Evolutionary conservation across 164 flowering plant genomes (phyloP), one percentile per base, ranked within the genome.

Genomic region (Malania oleifera): DNA sequence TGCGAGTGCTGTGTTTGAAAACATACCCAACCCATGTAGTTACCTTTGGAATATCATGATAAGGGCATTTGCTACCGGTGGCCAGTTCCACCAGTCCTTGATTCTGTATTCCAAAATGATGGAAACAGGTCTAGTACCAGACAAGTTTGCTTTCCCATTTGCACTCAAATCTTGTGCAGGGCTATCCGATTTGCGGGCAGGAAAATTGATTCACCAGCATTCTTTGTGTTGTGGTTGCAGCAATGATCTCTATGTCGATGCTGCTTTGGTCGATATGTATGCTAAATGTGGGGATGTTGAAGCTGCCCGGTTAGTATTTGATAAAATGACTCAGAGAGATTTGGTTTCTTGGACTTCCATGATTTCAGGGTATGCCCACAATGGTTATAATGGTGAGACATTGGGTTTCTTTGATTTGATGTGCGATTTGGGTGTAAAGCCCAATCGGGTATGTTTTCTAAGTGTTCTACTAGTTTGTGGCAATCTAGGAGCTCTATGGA

Each of bases 131-230:
- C n/a, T 56, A 14, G 31, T 7, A 40, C 75, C 78, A 28, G 73
- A 68, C 40, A 71, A 75, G 27, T 75, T 52, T 31, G 57, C 78
- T 19, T 74, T 75, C 53, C 78, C 78, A 23, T 71, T 70, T 20
- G 78, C 63, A 5, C 63, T 75, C 9, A 75, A 75, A 40, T 70
- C 75, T 20, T 75, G 78, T 47, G 75, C 70, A 17, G 70, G 68
- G 3, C 45, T 75, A 19, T 71, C 70, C 2, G 57, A 59, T 65
- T 52, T 68, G 51, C 10, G 13, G 23, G 24, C 23, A n/a, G 73
- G 75, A 29, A 65, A 52, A 51, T 55, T 51, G 17, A 40, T 71
- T 26, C 75, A 75, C 49, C 63, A 51, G 51, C 70, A 67, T 19
- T 26, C 54, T 25, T 49, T 68, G 11, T 15, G 68, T 43, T 56